phyloP scores from a whole-genome alignment of 352 stramenopile genomes.

The Pythium rishiriense region DNA sequence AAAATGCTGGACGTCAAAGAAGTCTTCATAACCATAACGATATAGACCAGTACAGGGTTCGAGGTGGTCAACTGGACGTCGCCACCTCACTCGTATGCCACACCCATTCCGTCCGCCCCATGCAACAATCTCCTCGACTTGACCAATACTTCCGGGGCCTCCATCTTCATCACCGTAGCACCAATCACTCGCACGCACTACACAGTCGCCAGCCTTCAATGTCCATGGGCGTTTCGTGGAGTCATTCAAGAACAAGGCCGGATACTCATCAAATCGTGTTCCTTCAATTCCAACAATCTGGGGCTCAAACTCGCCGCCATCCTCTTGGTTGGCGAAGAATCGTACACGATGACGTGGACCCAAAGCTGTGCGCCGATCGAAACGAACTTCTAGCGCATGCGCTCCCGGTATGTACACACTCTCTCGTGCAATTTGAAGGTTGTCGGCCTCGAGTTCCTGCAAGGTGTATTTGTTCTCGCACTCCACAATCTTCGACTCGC shows the following conservation, averaged over 20 bases:
- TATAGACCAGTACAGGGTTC: constrained; percentile 38
- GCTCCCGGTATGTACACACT: constrained; percentile 47
- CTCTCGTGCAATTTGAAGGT: background rate
- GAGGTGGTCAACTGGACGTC: background rate
- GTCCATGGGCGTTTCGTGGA: constrained; percentile 28
- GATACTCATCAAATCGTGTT: constrained; percentile 17
- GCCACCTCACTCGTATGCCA: constrained; percentile 63
- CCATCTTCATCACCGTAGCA: constrained; percentile 77
- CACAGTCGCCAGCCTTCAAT: constrained; percentile 45
- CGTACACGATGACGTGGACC: constrained; percentile 20
- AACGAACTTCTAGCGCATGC: constrained; percentile 64
- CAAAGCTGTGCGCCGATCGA: constrained; percentile 62
- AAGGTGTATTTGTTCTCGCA: constrained; percentile 61
- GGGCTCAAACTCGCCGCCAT: constrained; percentile 1
- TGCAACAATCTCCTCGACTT: constrained; percentile 51
- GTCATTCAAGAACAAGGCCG: constrained; percentile 46
- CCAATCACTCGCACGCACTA: constrained; percentile 70
- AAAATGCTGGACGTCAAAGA: constrained; percentile 60
- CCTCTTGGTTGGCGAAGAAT: background rate
- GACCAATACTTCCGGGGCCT: constrained; percentile 50
- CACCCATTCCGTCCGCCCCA: constrained; percentile 53
- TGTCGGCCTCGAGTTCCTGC: background rate
- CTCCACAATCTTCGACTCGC: constrained; percentile 34
- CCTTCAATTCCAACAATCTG: constrained; percentile 15
- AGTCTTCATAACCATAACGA: constrained; percentile 57